phyloP scores from a whole-genome alignment of 768 basidiomycete genomes.

The Flagelloscypha sp. region DNA sequence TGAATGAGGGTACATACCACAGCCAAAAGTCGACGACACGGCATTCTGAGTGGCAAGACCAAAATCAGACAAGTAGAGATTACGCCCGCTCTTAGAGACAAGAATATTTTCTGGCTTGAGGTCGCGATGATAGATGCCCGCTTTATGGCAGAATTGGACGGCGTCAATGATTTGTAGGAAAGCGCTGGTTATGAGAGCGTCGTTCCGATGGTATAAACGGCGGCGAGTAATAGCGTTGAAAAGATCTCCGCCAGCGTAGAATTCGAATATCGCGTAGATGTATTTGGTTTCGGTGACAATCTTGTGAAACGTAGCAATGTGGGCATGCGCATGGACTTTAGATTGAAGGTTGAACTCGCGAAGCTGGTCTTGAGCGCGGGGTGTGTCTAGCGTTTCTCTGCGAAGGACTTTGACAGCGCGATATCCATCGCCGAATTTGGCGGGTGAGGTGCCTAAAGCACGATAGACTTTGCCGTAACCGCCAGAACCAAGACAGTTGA shows the following conservation, averaged over 20 bases:
- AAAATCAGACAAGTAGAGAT: conserved; percentile 45
- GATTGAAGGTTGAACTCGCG: conserved; percentile 60
- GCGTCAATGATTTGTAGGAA: conserved; percentile 41
- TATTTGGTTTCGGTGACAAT: conserved; percentile 37
- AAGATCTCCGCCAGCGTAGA: conserved; percentile 31
- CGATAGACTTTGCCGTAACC: conserved; percentile 74
- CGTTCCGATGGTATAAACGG: conserved; percentile 33
- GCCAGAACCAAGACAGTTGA: conserved; percentile 61
- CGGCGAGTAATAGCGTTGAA: conserved; percentile 34
- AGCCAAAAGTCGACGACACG: conserved; percentile 41
- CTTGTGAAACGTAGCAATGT: conserved; percentile 58
- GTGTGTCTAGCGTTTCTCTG: no score
- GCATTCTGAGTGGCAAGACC: conserved; percentile 34
- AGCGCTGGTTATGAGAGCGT: conserved; percentile 31
- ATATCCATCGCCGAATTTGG: conserved; percentile 27
- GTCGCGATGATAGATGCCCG: conserved; percentile 43
- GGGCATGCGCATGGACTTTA: conserved; percentile 43
- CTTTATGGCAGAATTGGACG: conserved; percentile 36
- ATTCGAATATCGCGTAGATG: conserved; percentile 37
- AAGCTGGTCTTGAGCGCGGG: no score
- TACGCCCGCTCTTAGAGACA: conserved; percentile 17
- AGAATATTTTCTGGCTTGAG: conserved; percentile 44
- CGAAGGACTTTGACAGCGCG: conserved; percentile 79
- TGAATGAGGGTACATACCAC: no score
- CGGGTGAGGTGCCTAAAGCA: conserved; percentile 44